Evolutionary conservation across 805 yeast species (phyloP).

Genomic region (Grigorovia humatica): DNA sequence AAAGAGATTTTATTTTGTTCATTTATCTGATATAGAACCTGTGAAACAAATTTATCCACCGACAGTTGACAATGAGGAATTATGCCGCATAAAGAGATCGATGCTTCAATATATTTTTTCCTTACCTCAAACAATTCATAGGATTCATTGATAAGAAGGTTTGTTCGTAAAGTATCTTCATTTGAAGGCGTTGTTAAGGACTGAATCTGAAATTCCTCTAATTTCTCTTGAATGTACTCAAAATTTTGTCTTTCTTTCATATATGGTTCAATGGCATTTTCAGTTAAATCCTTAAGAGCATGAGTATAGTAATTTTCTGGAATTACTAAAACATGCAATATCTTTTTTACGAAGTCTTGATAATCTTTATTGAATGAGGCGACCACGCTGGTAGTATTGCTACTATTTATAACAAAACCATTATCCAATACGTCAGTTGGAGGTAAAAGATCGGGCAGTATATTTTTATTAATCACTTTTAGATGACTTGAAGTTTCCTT

Average conservation of each 20-base stretch:
- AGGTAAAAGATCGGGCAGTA: constrained; percentile 39
- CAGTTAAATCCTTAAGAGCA: constrained; percentile 8
- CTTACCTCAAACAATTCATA: constrained; percentile 57
- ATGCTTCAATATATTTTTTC: constrained; percentile 49
- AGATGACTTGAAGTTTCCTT: constrained; percentile 37
- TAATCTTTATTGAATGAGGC: constrained; percentile 13
- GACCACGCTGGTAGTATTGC: constrained; percentile 37
- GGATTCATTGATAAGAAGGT: constrained; percentile 58
- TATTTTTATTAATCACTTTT: constrained; percentile 32
- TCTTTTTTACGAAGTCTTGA: constrained; percentile 9
- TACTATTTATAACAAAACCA: constrained; percentile 59
- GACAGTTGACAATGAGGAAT: constrained; percentile 27
- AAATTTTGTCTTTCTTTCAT: constrained; percentile 46
- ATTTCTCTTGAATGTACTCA: constrained; percentile 51
- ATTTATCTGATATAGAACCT: constrained; percentile 8
- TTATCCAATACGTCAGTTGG: constrained; percentile 38
- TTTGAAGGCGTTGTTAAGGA: constrained; percentile 41
- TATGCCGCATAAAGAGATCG: constrained; percentile 45
- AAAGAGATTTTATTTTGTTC: constrained; percentile 20
- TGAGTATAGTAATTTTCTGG: constrained; percentile 10
- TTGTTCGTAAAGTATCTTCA: constrained; percentile 39
- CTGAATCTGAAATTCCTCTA: constrained; percentile 46
- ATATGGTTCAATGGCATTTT: constrained; percentile 41
- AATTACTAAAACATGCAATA: constrained; percentile 9
- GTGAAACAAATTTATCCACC: constrained; percentile 15